Evolutionary conservation across 2,329 filamentous ascomycete species (phyloP).

Genomic region (Diaporthe sp.): DNA sequence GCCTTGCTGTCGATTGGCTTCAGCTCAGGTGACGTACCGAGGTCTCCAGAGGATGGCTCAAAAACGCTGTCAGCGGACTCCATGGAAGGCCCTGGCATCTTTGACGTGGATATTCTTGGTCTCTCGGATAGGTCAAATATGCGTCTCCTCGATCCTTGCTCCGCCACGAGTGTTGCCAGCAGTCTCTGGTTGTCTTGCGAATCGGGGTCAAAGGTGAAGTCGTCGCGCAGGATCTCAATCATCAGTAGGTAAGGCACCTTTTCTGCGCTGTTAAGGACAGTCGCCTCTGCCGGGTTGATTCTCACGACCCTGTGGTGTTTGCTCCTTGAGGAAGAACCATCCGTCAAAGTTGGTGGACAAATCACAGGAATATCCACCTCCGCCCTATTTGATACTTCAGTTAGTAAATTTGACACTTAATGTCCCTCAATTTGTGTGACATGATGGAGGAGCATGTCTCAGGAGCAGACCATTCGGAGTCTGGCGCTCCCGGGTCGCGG

Average conservation of each 20-base stretch:
- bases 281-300: slow-evolving; percentile 85
- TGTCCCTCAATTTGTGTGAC: background rate
- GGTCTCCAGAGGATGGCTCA: slow-evolving; percentile 82
- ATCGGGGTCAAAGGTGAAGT: slow-evolving; percentile 85
- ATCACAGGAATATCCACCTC: slow-evolving; percentile 88
- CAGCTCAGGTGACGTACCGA: slow-evolving; percentile 78
- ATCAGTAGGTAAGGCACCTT: slow-evolving; percentile 87
- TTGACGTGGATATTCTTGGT: slow-evolving; percentile 60
- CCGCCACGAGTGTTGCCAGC: slow-evolving; percentile 65
- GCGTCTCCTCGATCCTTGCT: slow-evolving; percentile 66
- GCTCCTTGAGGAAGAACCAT: slow-evolving; percentile 79
- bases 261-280: slow-evolving; percentile 86
- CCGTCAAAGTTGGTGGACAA: slow-evolving; percentile 78
- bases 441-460: slow-evolving; percentile 7
- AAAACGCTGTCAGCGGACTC: slow-evolving; percentile 79
- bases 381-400: slow-evolving; percentile 50
- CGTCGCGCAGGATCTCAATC: slow-evolving; percentile 84
- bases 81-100: slow-evolving; percentile 53
- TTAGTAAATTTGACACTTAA: background rate
- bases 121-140: slow-evolving; percentile 78
- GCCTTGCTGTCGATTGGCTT: slow-evolving; percentile 59
- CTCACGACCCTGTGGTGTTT: slow-evolving; percentile 85
- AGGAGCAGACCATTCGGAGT: background rate
- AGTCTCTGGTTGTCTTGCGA: slow-evolving; percentile 78
- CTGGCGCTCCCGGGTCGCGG: background rate